Evolutionary conservation across 2,329 filamentous ascomycete species (phyloP).

Genomic region (Pyrenophora seminiperda): DNA sequence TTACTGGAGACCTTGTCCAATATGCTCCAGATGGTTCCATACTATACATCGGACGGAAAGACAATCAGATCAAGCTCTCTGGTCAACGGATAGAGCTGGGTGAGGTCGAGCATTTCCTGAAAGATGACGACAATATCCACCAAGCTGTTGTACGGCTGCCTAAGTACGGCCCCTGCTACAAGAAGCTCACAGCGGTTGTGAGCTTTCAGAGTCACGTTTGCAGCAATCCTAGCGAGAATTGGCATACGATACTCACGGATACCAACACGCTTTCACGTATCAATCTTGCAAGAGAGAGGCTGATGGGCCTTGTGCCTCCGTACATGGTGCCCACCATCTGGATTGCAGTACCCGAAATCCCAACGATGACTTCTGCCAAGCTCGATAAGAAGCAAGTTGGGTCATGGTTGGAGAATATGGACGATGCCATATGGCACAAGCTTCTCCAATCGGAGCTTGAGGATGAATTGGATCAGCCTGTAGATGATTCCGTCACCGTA

Average conservation of each 20-base stretch:
- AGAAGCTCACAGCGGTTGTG: conserved; percentile 54
- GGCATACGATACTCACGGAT: conserved; percentile 41
- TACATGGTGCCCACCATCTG: conserved; percentile 44
- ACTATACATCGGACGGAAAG: conserved; percentile 38
- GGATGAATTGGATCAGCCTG: conserved; percentile 21
- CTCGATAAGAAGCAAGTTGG: conserved; percentile 43
- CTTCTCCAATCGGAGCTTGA: conserved; percentile 47
- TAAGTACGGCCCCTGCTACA: conserved; percentile 49
- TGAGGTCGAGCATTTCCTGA: conserved; percentile 41
- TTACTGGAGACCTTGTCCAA: conserved; percentile 42
- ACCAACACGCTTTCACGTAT: conserved; percentile 37
- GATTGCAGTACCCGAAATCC: conserved; percentile 46
- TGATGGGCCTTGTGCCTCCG: conserved; percentile 33
- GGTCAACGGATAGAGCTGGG: conserved; percentile 45
- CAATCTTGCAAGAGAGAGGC: conserved; percentile 35
- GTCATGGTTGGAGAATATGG: conserved; percentile 53
- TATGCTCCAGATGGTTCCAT: conserved; percentile 38
- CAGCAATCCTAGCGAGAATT: conserved; percentile 26
- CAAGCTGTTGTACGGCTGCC: conserved; percentile 53
- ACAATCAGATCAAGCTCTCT: conserved; percentile 45
- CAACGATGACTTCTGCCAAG: conserved; percentile 37
- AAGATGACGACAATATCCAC: conserved; percentile 36
- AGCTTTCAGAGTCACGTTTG: conserved; percentile 39
- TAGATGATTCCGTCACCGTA: conserved; percentile 16
- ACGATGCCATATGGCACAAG: conserved; percentile 47